Percentiles rank a stretch among this genome's conserved stretches.
phyloP scores from a whole-genome alignment of 2,329 filamentous ascomycete species.

The Lasiodiplodia sp. region DNA sequence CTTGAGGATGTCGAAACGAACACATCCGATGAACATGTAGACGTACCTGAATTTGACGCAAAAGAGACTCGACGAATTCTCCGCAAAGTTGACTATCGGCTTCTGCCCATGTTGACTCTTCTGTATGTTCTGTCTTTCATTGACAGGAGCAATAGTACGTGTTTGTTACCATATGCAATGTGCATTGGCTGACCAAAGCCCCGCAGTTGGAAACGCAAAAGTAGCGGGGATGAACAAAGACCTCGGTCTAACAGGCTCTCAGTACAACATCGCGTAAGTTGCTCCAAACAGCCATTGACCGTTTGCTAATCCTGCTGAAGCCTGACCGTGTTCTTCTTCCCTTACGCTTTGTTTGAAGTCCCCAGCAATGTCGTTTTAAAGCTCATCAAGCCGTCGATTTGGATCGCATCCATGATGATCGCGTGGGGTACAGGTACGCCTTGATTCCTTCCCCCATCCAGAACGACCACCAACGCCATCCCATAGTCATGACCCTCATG shows the following conservation, averaged over 20 bases:
- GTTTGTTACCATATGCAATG: background rate
- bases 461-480: too few relatives aligned
- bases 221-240: slow-evolving; percentile 41
- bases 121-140: slow-evolving; percentile 51
- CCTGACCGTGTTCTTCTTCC: slow-evolving; percentile 13
- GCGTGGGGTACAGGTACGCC: slow-evolving; percentile 46
- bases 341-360: slow-evolving; percentile 36
- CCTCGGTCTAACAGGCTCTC: slow-evolving; percentile 53
- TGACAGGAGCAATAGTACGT: slow-evolving; percentile 45
- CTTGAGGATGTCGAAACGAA: background rate
- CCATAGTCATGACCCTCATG: slow-evolving; percentile 49
- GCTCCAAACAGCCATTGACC: background rate
- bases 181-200: background rate
- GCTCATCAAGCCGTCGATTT: slow-evolving; percentile 55
- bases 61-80: slow-evolving; percentile 36
- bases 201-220: slow-evolving; percentile 51
- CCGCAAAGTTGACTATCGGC: slow-evolving; percentile 36
- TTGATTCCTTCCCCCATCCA: background rate
- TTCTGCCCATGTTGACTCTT: slow-evolving; percentile 41
- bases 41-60: background rate
- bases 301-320: background rate
- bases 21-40: background rate
- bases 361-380: slow-evolving; percentile 66
- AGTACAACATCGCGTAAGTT: slow-evolving; percentile 64
- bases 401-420: slow-evolving; percentile 51